phyloP scores from a whole-genome alignment of 352 stramenopile genomes.

The Phytophthora aleatoria region DNA sequence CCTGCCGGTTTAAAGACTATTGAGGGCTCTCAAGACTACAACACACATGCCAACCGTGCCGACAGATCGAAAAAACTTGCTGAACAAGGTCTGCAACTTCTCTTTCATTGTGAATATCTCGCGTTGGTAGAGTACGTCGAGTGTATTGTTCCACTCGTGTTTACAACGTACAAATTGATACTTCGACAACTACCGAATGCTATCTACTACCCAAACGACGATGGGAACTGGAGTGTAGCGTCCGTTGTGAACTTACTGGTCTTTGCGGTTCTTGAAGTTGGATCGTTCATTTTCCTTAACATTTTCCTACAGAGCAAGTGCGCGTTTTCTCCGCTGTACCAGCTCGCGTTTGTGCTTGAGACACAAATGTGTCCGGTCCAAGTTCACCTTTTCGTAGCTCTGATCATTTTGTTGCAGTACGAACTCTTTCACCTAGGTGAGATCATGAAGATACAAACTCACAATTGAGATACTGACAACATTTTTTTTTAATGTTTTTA shows the following conservation, averaged over 20 bases:
- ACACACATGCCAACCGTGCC: background rate
- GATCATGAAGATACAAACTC: background rate
- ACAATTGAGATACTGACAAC: background rate
- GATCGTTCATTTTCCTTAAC: conserved; percentile 33
- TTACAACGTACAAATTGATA: conserved; percentile 1
- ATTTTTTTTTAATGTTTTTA: background rate
- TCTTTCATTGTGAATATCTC: conserved; percentile 18
- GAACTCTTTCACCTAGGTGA: conserved; percentile 21
- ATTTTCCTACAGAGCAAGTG: conserved; percentile 30
- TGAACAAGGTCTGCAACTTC: conserved; percentile 6
- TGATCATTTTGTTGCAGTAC: conserved; percentile 16
- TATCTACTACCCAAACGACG: conserved; percentile 3
- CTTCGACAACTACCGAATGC: conserved; percentile 1
- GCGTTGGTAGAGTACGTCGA: conserved; percentile 13
- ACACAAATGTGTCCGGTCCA: conserved; percentile 25
- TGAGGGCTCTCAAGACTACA: background rate
- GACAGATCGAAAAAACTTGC: conserved; percentile 5
- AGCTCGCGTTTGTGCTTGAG: conserved; percentile 47
- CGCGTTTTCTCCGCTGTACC: conserved; percentile 31
- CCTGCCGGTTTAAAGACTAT: background rate
- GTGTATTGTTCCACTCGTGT: conserved; percentile 9
- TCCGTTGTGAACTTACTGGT: conserved; percentile 10
- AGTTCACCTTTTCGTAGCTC: background rate
- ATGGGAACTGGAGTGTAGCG: conserved; percentile 2
- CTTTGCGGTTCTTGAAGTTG: conserved; percentile 35